Evolutionary conservation across 2,329 filamentous ascomycete genomes (phyloP).

Genomic region (Cyclaneusma minus): DNA sequence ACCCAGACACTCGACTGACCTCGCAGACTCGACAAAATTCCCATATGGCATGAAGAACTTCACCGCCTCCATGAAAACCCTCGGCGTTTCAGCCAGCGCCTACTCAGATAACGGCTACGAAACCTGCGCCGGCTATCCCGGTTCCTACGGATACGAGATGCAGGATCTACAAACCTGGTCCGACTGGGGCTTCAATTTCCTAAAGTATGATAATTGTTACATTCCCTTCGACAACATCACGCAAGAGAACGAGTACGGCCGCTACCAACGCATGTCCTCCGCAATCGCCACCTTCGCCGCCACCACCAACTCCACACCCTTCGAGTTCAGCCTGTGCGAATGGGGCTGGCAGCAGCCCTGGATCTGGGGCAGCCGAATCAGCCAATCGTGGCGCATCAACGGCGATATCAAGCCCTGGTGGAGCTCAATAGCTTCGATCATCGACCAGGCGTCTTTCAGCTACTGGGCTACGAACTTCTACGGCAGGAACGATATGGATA

Average conservation of each 20-base stretch:
- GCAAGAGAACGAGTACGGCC: conserved; percentile 14
- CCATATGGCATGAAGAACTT: no score
- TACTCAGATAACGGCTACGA: conserved; percentile 11
- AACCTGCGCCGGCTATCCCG: conserved; percentile 13
- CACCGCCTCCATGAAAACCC: conserved; percentile 5
- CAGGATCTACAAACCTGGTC: conserved; percentile 10
- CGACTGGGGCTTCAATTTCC: conserved; percentile 10
- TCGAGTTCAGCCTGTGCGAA: conserved; percentile 18
- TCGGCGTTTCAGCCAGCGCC: conserved; percentile 7
- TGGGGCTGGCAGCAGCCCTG: conserved; percentile 28
- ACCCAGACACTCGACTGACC: no score
- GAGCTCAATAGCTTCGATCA: conserved; percentile 12
- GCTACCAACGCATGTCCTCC: conserved; percentile 14
- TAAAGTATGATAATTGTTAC: conserved; percentile 15
- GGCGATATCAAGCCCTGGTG: conserved; percentile 18
- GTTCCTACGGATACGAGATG: conserved; percentile 9
- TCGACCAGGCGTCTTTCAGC: not conserved
- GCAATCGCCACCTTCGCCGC: conserved; percentile 9
- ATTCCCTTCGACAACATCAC: conserved; percentile 15
- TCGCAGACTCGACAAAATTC: no score
- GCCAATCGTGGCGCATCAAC: conserved; percentile 15
- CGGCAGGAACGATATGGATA: conserved; percentile 3
- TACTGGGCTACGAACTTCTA: not conserved
- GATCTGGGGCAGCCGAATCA: conserved; percentile 10
- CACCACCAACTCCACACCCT: conserved; percentile 4